phyloP scores from a whole-genome alignment of 768 basidiomycete species.

The Russula brevipes region DNA sequence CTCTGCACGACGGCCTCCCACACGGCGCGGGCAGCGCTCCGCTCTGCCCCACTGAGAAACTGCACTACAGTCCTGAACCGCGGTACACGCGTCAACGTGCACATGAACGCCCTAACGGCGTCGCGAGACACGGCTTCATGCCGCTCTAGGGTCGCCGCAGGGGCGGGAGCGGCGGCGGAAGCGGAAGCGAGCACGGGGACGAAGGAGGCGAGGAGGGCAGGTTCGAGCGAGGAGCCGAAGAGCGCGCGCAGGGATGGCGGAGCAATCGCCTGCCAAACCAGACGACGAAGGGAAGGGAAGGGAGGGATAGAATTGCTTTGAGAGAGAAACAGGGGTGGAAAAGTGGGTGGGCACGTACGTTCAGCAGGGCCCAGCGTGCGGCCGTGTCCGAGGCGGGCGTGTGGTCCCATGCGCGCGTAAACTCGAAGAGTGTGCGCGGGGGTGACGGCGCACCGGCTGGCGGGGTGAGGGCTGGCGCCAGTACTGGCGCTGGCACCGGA shows the following conservation, averaged over 20 bases:
- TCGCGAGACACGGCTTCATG: not conserved
- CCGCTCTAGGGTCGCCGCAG: constrained; percentile 14
- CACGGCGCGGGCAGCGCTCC: constrained; percentile 40
- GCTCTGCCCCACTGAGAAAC: constrained; percentile 58
- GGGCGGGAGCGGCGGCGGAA: constrained; percentile 18
- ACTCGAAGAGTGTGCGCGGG: constrained; percentile 46
- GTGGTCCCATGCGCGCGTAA: constrained; percentile 55
- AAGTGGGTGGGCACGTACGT: constrained; percentile 39
- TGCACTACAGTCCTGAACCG: constrained; percentile 60
- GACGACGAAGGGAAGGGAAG: no score
- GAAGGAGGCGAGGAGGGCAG: constrained; percentile 53
- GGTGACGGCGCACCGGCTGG: no score
- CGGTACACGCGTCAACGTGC: constrained; percentile 47
- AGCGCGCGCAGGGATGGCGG: constrained; percentile 53
- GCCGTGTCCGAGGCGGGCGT: constrained; percentile 31
- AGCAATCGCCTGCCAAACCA: constrained; percentile 43
- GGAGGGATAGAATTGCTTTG: not conserved
- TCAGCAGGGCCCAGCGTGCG: constrained; percentile 54
- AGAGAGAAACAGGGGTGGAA: not conserved
- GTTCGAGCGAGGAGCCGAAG: constrained; percentile 68
- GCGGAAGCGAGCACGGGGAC: constrained; percentile 43
- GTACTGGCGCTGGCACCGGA: no score
- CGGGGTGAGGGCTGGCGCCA: no score
- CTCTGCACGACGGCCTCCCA: constrained; percentile 8
- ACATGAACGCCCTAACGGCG: constrained; percentile 41